Conservation (phyloP, 2,329 filamentous ascomycete species). For the Coccinonectria pachysandricola region DNA sequence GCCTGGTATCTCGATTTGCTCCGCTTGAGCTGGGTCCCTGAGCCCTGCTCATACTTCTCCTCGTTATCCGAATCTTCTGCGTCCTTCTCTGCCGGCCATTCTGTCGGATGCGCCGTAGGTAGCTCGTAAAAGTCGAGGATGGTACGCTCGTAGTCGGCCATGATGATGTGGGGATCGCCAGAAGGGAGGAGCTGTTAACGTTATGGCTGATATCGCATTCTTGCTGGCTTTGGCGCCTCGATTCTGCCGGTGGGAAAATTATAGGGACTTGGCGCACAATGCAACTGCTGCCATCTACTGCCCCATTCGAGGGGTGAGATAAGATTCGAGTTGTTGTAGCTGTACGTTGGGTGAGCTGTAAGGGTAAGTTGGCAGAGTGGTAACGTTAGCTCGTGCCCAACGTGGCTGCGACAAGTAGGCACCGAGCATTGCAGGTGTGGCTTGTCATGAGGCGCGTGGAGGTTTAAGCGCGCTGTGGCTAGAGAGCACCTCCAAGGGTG, state of each 20-base stretch:
- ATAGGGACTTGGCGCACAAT: not conserved
- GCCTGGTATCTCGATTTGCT: slow-evolving; percentile 77
- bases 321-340: no score
- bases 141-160: slow-evolving; percentile 64
- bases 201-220: no score
- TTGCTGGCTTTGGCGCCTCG: no score
- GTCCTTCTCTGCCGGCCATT: slow-evolving; percentile 78
- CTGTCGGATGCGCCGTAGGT: slow-evolving; percentile 62
- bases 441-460: no score
- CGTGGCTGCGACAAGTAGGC: no score
- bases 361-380: no score
- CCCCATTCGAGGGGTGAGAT: no score
- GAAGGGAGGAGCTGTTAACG: slow-evolving; percentile 6
- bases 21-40: slow-evolving; percentile 38
- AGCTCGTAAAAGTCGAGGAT: slow-evolving; percentile 88
- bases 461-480: no score
- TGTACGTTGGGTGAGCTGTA: slow-evolving; percentile 2
- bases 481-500: no score
- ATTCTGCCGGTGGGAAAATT: no score
- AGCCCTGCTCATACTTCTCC: slow-evolving; percentile 40
- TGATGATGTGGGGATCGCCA: slow-evolving; percentile 20
- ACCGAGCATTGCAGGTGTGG: no score
- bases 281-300: no score
- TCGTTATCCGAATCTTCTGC: slow-evolving; percentile 55
- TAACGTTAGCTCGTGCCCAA: slow-evolving; percentile 4